Evolutionary conservation across 306 rosid genomes (phyloP), one percentile per base, ranked within the genome.

Genomic region (Glycyrrhiza uralensis): DNA sequence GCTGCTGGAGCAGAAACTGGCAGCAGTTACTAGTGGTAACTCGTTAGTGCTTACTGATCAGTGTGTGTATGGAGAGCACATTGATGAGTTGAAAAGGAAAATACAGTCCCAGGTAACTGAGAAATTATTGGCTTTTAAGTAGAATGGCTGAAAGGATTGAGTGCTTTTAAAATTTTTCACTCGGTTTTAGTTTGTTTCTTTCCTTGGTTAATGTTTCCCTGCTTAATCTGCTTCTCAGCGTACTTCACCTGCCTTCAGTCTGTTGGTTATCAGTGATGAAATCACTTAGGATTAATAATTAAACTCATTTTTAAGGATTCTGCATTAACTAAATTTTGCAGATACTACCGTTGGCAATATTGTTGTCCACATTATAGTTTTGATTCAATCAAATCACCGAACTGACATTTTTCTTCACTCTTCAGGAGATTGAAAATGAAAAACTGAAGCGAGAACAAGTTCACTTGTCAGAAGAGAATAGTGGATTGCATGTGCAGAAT

Each of bases 351-450:
- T 63, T 15, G 19, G 22, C 28, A 19, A 18, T 72, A 38, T 47
- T 71, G 17, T 12, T 6, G 66, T 50, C 77, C 51, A 51, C 9
- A 57, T 51, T 75, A 26, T 19, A 32, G 52, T 24, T 65, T 13
- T 60, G 61, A 49, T 61, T 75, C 5, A 35, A 69, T 78, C 76
- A 30, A 12, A 73, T 50, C 22, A 18, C 62, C 22, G 22, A 60
- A 50, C 14, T 69, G 50, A 19, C 45, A 49, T 36, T 58, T 83
- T 76, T 24, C 54, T 39, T 61, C 33, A 29, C 64, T 45, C 45
- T 49, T 65, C 85, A 95, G 99, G 99, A 89, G 85, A 88, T 86
- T 75, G 97, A 89, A 79, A 91, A 91, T 85, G 97, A 95, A 83
- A 95, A 84, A 9, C 80, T 89, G 71, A 95, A 85, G 79, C 85